Evolutionary conservation across 2,329 filamentous ascomycete species (phyloP).

Genomic region (Fusarium ambrosium): DNA sequence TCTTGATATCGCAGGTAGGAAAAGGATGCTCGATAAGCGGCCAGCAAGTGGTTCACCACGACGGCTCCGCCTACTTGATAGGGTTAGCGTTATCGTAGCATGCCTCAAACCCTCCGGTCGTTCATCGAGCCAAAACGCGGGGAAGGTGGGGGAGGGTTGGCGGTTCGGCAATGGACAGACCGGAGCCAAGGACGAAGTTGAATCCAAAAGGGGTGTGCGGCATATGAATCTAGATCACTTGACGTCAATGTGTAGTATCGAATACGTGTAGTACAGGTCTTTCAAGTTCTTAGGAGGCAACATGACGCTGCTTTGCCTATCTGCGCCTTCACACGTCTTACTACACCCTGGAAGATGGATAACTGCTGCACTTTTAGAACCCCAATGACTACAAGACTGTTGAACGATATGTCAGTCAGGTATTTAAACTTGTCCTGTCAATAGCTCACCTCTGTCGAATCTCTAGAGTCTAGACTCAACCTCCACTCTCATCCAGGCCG

Average conservation of each 20-base stretch:
- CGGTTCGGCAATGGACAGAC: neutral
- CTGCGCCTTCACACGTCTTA: no score
- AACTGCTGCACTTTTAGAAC: neutral
- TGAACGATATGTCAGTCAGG: no score
- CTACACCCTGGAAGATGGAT: neutral
- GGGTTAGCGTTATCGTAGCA: constrained; percentile 14
- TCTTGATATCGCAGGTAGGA: neutral
- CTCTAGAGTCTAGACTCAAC: neutral
- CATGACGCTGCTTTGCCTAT: neutral
- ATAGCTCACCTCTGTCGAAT: neutral
- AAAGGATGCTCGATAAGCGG: neutral
- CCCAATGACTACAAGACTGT: neutral
- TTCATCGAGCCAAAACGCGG: neutral
- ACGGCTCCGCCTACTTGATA: constrained; percentile 21
- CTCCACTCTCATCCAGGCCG: neutral
- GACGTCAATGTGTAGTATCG: neutral
- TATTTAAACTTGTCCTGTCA: neutral
- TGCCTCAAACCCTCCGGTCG: neutral
- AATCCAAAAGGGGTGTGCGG: neutral
- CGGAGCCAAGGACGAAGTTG: neutral
- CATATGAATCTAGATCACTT: neutral
- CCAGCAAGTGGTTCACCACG: neutral
- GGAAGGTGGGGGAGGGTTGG: neutral
- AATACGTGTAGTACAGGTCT: neutral
- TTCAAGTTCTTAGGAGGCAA: neutral